phyloP scores from a whole-genome alignment of 2,329 filamentous ascomycete genomes.

The Penicillium hesseltinei region DNA sequence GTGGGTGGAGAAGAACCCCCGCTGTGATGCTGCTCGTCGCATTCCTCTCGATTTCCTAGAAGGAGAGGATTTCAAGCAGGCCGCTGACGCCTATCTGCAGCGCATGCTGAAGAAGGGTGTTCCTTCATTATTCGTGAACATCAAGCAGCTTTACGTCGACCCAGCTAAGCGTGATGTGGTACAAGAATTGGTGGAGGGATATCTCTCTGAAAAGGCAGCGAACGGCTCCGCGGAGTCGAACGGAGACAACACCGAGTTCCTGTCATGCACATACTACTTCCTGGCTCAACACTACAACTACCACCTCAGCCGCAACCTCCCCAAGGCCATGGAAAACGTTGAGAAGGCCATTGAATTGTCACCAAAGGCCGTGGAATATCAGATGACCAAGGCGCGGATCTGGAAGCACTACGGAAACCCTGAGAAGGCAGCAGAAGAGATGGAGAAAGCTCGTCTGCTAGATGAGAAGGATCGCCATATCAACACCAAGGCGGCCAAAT shows the following conservation, averaged over 20 bases:
- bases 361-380: conserved; percentile 80
- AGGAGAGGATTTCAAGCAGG: conserved; percentile 75
- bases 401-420: conserved; percentile 84
- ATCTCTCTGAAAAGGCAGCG: conserved; percentile 58
- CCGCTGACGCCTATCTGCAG: conserved; percentile 75
- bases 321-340: conserved; percentile 77
- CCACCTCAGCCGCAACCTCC: conserved; percentile 75
- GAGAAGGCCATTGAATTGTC: conserved; percentile 79
- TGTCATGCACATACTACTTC: conserved; percentile 83
- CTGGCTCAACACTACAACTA: conserved; percentile 98
- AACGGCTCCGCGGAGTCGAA: conserved; percentile 52
- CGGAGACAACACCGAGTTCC: conserved; percentile 59
- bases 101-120: conserved; percentile 89
- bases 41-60: conserved; percentile 86
- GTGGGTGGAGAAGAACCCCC: conserved; percentile 76
- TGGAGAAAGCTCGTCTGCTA: conserved; percentile 81
- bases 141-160: conserved; percentile 88
- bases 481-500: conserved; percentile 97
- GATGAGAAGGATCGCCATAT: conserved; percentile 94
- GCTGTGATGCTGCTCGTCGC: conserved; percentile 79
- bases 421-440: conserved; percentile 75
- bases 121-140: conserved; percentile 92
- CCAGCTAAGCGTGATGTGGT: conserved; percentile 73
- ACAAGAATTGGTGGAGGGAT: conserved; percentile 72
- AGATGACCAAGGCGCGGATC: conserved; percentile 94